Evolutionary conservation across 768 basidiomycete species (phyloP), one percentile per base, ranked within the genome.

Genomic region (Podaxis sp.): DNA sequence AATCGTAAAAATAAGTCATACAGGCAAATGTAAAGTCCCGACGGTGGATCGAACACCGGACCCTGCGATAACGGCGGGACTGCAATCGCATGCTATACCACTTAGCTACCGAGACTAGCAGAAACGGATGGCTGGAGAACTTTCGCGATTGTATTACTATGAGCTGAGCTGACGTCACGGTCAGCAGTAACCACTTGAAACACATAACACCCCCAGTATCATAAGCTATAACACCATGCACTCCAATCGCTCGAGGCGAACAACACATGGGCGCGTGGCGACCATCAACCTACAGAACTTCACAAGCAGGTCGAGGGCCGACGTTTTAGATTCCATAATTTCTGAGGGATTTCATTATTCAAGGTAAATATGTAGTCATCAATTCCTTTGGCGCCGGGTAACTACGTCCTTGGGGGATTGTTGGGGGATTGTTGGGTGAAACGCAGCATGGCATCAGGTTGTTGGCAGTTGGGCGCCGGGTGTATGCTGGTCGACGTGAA

Each of bases 291-390:
- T 51, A 11, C 55, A 43, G 24, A n/a, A 33, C 29, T 57, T 55
- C 47, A 17, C 57, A 36, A 57, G 27, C 40, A 56, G 49, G 38
- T 55, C 50, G 4, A 63, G 67, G 56, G 58, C 65, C 7, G 64
- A 70, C 27, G 60, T 55, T 6, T 40, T 75, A 15, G 60, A 60
- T 13, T 68, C 72, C 6, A 57, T 73, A 17, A 40, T 72, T 41
- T 55, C 59, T 4, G 61, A 67, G 15, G 74, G 79, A 27, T 79
- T 79, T 65, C 77, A 76, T 7, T 79, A 77, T 61, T 78, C 77
- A 33, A 76, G 74, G 77, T 77, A 65, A 71, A 41, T 55, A 13
- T 24, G 27, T 27, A 58, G 24, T 19, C 46, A 17, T 25, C 51
- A 33, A 38, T 46, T 33, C 22, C 7, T 19, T 12, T 17, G 46